Evolutionary conservation across 2,329 filamentous ascomycete genomes (phyloP), one percentile per base, ranked within the genome.

Genomic region (Fusarium subglutinans): DNA sequence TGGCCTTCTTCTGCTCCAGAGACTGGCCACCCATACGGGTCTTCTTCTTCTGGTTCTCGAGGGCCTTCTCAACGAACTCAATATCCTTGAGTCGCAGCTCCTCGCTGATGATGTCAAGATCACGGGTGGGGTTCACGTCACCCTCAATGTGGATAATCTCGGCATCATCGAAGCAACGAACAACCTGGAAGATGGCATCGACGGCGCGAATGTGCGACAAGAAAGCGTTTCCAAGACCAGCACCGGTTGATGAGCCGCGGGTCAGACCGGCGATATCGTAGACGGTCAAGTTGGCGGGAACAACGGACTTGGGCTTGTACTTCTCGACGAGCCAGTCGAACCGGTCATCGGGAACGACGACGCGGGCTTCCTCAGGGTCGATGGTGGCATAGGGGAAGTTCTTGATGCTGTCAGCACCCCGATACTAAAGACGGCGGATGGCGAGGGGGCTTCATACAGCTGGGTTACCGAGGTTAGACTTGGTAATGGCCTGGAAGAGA

Each of bases 361-460:
- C 96, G 79, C 96, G 94, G 74, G 96, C 94, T 87, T 99, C 96
- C 88, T 99, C 97, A 54, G 96, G 96, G 78, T 99, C 95, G 85
- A 99, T 99, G 80, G 96, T 99, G 82, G 96, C 96, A 88, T 97
- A 99, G 63, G 96, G 96, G 83, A 98, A 99, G 87, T 99, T 99
- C 92, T 94, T 82, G 76, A 80, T 78, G 81, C 81, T 83, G 81
- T 83, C 79, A 83, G 81, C 79, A 82, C 80, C 79, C 80, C 79
- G 75, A 77, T 82, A 80, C 81, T 81, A 80, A 75, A 78, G 78
- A 75, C 78, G 79, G 72, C 75, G 74, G 63, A 69, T 73, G 77
- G 75, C 78, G 77, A 78, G 77, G 75, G 77, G 78, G 79, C 76
- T 79, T 89, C 91, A 85, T 89, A 94, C 92, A 87, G 96, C 96